phyloP scores from a whole-genome alignment of 805 yeast genomes.

The Priceomyces medius region DNA sequence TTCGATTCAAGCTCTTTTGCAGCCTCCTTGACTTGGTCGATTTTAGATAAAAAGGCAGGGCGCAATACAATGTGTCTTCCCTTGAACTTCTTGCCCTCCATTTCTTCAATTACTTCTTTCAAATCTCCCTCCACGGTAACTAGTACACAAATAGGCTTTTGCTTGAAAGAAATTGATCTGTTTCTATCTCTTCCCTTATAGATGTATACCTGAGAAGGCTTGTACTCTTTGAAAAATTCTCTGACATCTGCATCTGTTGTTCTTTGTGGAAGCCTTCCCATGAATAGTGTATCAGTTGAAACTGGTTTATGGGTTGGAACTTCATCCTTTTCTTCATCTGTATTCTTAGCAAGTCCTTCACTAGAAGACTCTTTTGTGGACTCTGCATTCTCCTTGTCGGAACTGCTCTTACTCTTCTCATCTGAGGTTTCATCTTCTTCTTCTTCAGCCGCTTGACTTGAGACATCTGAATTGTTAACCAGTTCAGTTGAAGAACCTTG shows the following conservation, averaged over 20 bases:
- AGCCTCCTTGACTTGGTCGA: constrained; percentile 44
- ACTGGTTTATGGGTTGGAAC: constrained; percentile 5
- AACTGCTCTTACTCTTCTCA: neutral
- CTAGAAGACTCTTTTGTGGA: neutral
- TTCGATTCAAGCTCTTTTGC: constrained; percentile 16
- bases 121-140: constrained; percentile 44
- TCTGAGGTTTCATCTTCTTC: neutral
- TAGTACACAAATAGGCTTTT: constrained; percentile 49
- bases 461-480: neutral
- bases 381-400: neutral
- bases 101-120: constrained; percentile 40
- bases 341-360: neutral
- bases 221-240: constrained; percentile 43
- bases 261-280: constrained; percentile 39
- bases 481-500: neutral
- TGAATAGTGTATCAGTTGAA: constrained; percentile 48
- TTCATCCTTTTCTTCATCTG: neutral
- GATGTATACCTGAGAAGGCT: constrained; percentile 48
- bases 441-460: neutral
- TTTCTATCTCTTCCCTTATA: constrained; percentile 36
- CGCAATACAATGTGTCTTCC: constrained; percentile 34
- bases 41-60: constrained; percentile 42
- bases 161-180: constrained; percentile 26
- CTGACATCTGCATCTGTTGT: constrained; percentile 46
- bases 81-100: constrained; percentile 36